Percentiles rank a stretch among this genome's conserved stretches.
phyloP scores from a whole-genome alignment of 768 basidiomycete species.

The Tulasnella sp. region DNA sequence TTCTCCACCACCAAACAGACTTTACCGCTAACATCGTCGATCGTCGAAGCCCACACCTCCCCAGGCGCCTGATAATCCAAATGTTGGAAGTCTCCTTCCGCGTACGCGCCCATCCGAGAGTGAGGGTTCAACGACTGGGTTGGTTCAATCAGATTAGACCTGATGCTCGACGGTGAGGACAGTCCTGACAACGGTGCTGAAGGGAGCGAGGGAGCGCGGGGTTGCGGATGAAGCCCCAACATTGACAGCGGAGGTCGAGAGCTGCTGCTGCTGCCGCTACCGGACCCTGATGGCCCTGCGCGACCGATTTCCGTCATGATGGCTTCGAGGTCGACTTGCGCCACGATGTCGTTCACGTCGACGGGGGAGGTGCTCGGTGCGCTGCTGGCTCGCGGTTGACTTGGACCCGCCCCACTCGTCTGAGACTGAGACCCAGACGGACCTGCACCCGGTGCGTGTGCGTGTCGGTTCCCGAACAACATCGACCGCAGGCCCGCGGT shows the following conservation, averaged over 20 bases:
- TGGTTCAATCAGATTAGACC: not conserved
- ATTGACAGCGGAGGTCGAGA: not conserved
- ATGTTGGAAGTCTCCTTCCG: slow-evolving; percentile 9
- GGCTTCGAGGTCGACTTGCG: not conserved
- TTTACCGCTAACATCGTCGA: slow-evolving; percentile 12
- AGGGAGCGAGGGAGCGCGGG: not conserved
- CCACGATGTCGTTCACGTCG: not conserved
- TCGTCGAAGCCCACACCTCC: not conserved
- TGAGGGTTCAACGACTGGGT: not conserved
- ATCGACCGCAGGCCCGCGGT: not conserved
- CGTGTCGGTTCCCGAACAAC: too few relatives aligned
- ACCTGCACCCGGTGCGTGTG: not conserved
- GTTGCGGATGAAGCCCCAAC: not conserved
- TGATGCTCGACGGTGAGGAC: not conserved
- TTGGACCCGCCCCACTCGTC: not conserved
- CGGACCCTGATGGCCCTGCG: not conserved
- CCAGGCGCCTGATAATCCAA: not conserved
- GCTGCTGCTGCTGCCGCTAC: not conserved
- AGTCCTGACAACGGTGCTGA: not conserved
- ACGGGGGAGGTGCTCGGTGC: not conserved
- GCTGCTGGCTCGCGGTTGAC: not conserved
- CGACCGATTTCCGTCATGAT: not conserved
- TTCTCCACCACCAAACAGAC: slow-evolving; percentile 7
- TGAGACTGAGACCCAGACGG: not conserved
- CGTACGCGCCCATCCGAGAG: not conserved